Evolutionary conservation across 148 eudicot genomes (phyloP), one percentile per base, ranked within the genome.

Genomic region (Beta vulgaris): DNA sequence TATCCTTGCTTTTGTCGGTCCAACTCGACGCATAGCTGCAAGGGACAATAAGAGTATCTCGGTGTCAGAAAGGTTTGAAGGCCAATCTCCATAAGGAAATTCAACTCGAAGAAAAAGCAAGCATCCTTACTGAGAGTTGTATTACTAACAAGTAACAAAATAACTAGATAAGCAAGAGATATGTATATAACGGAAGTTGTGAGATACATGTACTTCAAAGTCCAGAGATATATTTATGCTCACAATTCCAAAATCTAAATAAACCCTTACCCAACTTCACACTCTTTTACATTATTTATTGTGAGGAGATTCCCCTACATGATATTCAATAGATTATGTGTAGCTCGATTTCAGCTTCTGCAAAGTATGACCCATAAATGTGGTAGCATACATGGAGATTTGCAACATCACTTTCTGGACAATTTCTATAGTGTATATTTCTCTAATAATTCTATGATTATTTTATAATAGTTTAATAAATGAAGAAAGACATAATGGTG

Each of bases 11-110:
- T 82, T 94, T 94, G 71, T 91, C 98, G 10, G 79, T 94, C 98
- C 98, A 94, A 49, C 90, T 87, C 6, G 85, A 91, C 16, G 98
- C 98, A 61, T 94, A 94, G 73, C 98, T 94, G 84, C 55, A 60
- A 49, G 51, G 55, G 19, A 78, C 53, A 71, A 63, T 59, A 19
- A n/a, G 15, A 42, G 2, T 71, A 42, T 65, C 54, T n/a, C 60
- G 51, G 49, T 44, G 26, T 42, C 32, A 69, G 43, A 15, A 11
- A 32, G 32, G n/a, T 51, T 64, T 36, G 13, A 37, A 23, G 53
- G 46, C 32, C 43, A 73, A 58, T 23, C 5, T 35, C 15, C 59
- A 67, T 18, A 29, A 40, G 34, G n/a, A 55, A 58, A 37, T 19
- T 28, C 7, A 35, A 28, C 57, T 23, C 7, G 26, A 9, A 32